These are phyloP conservation scores for Arachis monticola DNA, from an alignment of 331 rosid species.

Conservation along the genomic window DNA sequence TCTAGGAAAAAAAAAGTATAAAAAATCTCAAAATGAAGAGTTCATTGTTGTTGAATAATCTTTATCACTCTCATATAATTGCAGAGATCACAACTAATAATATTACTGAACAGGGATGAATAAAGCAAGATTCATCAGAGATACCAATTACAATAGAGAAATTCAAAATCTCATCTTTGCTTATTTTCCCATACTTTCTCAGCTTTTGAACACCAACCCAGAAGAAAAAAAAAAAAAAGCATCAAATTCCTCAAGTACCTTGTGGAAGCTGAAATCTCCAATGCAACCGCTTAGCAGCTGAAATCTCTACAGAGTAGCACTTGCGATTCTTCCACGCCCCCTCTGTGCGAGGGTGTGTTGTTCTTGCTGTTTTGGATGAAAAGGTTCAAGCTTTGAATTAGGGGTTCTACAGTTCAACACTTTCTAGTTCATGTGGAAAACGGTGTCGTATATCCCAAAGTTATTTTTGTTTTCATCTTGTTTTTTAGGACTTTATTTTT, in stretches of 20 bases:
- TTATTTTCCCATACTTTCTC: neutral
- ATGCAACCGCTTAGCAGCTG: slow-evolving; percentile 41
- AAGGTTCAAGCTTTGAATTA: neutral
- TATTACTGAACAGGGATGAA: neutral
- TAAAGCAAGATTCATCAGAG: neutral
- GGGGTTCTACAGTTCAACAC: neutral
- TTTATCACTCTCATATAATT: neutral
- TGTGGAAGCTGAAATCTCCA: slow-evolving; percentile 60
- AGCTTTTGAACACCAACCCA: slow-evolving; percentile 8
- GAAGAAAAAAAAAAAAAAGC: neutral
- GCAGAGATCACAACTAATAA: neutral
- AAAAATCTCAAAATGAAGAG: neutral
- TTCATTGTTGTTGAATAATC: too few species aligned
- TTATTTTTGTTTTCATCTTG: neutral
- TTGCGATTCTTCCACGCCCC: slow-evolving; percentile 39
- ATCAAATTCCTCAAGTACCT: slow-evolving; percentile 40
- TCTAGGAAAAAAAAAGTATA: too few species aligned
- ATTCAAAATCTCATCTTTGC: neutral
- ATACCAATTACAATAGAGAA: slow-evolving; percentile 4
- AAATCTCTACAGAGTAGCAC: slow-evolving; percentile 48
- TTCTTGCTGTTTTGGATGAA: neutral
- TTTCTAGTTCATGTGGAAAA: neutral
- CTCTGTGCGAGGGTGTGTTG: too few species aligned
- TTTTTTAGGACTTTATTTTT: neutral
- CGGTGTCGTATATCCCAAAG: neutral